Evolutionary conservation across 2,329 filamentous ascomycete genomes (phyloP).

Genomic region (Colletotrichum theobromicola): DNA sequence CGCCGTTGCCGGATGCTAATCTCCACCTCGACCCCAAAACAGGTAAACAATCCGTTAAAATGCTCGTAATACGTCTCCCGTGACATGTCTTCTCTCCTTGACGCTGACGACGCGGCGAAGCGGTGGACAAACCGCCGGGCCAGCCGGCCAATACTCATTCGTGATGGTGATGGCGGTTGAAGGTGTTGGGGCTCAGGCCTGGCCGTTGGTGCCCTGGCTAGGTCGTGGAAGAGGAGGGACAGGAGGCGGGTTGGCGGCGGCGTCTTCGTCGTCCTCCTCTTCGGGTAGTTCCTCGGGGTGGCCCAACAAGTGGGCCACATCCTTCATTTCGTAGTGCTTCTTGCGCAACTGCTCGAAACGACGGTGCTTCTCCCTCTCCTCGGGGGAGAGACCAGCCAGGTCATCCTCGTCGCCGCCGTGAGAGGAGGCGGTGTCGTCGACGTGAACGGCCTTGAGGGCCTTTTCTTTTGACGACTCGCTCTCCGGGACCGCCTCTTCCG

Average conservation of each 20-base stretch:
- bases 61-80: slow-evolving; percentile 8
- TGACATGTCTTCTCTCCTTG: not conserved
- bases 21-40: slow-evolving; percentile 17
- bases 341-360: slow-evolving; percentile 91
- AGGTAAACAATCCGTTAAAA: slow-evolving; percentile 14
- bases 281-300: slow-evolving; percentile 72
- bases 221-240: slow-evolving; percentile 48
- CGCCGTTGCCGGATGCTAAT: slow-evolving; percentile 24
- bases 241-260: slow-evolving; percentile 35
- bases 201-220: slow-evolving; percentile 18
- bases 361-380: slow-evolving; percentile 89
- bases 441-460: slow-evolving; percentile 63
- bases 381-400: slow-evolving; percentile 60
- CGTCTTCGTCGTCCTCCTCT: slow-evolving; percentile 59
- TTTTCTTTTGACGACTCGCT: slow-evolving; percentile 36
- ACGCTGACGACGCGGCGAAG: not conserved
- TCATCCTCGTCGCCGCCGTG: slow-evolving; percentile 64
- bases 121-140: not conserved
- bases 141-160: not conserved
- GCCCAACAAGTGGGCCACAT: slow-evolving; percentile 86
- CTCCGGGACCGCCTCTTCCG: slow-evolving; percentile 74
- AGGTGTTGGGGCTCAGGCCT: slow-evolving; percentile 3
- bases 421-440: slow-evolving; percentile 65
- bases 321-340: slow-evolving; percentile 98
- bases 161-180: not conserved